Base-by-base conservation (phyloP, 2,329 filamentous ascomycete genomes). In the Diaporthe ilicicola region DNA sequence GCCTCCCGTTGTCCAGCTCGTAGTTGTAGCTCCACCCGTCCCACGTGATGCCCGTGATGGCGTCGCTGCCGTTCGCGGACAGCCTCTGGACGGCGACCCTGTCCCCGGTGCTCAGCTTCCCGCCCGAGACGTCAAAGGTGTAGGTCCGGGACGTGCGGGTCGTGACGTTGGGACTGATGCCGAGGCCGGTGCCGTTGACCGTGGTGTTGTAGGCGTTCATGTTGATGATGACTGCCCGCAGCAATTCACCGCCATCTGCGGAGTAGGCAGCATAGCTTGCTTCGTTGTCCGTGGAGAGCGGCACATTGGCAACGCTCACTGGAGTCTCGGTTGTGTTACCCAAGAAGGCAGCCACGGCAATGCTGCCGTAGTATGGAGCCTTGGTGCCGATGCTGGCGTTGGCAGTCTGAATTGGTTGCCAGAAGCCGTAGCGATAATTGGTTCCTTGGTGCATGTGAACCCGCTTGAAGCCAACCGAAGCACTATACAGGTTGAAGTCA, bases 371-470 rank as follows among this genome's bases (percentile, higher is more conserved):
- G 77, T 91, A 92, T 0, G 90, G 89, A 0, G 90, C 81, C 76
- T 90, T 91, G 24, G 89, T 91, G 17, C 88, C 89, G 2, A 84
- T 81, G 9, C 81, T 80, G 0, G 85, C 84, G 17, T 82, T 81
- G 61, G 81, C 77, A 0, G 88, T 90, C 5, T 80, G 75, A 54
- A 90, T 75, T 0, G 89, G 89, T 75, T 92, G 89, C 89, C 89
- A 91, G 56, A 84, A 81, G 71, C 83, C 83, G 76, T 91, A 91
- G 9, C 89, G 84, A 76, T 89, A 91, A 76, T 90, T 85, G 17
- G 87, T 90, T 13, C 89, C 90, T 81, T 88, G 86, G 78, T 92
- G 90, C 87, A 91, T 89, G 76, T 91, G 88, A 2, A 89, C 84
- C 24, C 89, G 85, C 54, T 81, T 81, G 79, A 92, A 87, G 19